A percentile compares a stretch with the other conserved stretches of the same genome.
Conservation (phyloP, 768 basidiomycete genomes). For the Daedaleopsis nitida region DNA sequence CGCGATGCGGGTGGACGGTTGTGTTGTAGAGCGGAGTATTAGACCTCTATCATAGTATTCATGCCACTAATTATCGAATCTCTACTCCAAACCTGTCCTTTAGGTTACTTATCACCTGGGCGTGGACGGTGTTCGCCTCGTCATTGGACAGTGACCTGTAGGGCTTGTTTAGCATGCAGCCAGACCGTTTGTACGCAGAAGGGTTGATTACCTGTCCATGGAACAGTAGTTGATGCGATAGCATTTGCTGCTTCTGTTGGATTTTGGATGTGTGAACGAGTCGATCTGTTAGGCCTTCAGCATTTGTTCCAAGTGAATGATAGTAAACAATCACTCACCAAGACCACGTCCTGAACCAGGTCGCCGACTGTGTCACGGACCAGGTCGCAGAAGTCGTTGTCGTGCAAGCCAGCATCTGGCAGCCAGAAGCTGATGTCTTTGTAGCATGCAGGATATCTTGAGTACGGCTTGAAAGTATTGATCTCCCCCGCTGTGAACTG, state of each 20-base stretch:
- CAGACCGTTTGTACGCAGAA: not conserved
- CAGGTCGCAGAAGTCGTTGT: constrained; percentile 96
- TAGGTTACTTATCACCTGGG: constrained; percentile 55
- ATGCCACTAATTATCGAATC: constrained; percentile 70
- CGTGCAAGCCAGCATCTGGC: constrained; percentile 64
- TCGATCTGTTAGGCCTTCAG: constrained; percentile 67
- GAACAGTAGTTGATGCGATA: constrained; percentile 94
- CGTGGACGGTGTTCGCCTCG: constrained; percentile 84
- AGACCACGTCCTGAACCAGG: constrained; percentile 85
- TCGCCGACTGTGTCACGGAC: constrained; percentile 93
- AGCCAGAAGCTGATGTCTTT: constrained; percentile 97
- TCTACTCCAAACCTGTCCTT: constrained; percentile 74
- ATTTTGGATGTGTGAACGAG: constrained; percentile 87
- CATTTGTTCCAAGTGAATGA: constrained; percentile 4
- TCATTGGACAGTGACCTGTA: constrained; percentile 83
- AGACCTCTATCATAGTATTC: constrained; percentile 25
- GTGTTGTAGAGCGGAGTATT: constrained; percentile 6
- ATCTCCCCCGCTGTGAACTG: constrained; percentile 84
- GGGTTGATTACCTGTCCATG: constrained; percentile 80
- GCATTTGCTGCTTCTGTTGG: constrained; percentile 74
- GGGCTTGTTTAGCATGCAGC: constrained; percentile 1
- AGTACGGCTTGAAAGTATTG: constrained; percentile 85
- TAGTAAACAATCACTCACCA: constrained; percentile 48
- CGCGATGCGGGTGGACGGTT: not conserved
- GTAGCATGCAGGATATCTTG: constrained; percentile 89